Evolutionary conservation across 129 eudicot genomes (phyloP).

Genomic region (Artemisia tridentata): DNA sequence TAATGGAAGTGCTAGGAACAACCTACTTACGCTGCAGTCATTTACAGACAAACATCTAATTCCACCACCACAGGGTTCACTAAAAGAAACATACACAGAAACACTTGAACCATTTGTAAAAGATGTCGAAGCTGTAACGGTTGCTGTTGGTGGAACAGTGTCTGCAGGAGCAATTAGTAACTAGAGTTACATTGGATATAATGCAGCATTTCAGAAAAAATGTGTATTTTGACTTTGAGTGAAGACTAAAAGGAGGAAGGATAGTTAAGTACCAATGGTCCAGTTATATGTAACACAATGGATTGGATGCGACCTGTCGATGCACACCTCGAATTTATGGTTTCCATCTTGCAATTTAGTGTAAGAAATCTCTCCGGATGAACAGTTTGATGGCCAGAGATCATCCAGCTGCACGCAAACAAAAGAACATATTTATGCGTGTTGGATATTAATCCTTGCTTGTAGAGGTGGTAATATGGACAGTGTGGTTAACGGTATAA

Average conservation of each 20-base stretch:
- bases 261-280: slow-evolving; percentile 65
- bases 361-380: slow-evolving; percentile 53
- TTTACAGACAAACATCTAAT: slow-evolving; percentile 64
- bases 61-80: slow-evolving; percentile 76
- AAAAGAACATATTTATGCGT: not conserved
- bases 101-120: slow-evolving; percentile 63
- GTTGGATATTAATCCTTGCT: not conserved
- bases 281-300: slow-evolving; percentile 78
- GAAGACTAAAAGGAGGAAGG: slow-evolving; percentile 28
- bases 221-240: slow-evolving; percentile 14
- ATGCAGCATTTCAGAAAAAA: not conserved
- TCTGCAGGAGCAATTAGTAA: slow-evolving; percentile 52
- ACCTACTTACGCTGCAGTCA: slow-evolving; percentile 91
- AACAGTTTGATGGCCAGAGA: slow-evolving; percentile 53
- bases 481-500: not conserved
- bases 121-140: slow-evolving; percentile 51
- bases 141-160: slow-evolving; percentile 77
- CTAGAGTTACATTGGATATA: slow-evolving; percentile 8
- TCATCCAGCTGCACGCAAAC: slow-evolving; percentile 67
- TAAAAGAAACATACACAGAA: slow-evolving; percentile 68
- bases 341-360: slow-evolving; percentile 59
- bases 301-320: slow-evolving; percentile 42
- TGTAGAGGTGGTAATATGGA: not conserved
- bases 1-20: slow-evolving; percentile 5
- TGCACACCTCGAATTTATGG: slow-evolving; percentile 75